Percentiles rank a stretch among this genome's conserved stretches.
These are phyloP conservation scores for Vitis hybrid DNA, from an alignment of 177 flowering plant species.

Conservation along the genomic window DNA sequence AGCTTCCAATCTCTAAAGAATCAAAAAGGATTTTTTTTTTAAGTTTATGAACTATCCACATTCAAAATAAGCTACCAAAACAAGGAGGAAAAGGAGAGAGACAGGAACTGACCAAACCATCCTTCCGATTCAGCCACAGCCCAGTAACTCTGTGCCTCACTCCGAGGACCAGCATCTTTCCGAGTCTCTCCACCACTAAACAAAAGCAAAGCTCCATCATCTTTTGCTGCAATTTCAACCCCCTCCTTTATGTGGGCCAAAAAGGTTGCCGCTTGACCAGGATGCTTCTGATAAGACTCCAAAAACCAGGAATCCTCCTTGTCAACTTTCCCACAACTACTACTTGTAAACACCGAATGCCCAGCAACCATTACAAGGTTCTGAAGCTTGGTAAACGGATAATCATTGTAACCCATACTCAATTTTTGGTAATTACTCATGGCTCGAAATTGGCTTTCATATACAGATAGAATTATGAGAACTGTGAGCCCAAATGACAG, in stretches of 20 bases:
- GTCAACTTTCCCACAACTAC: constrained; percentile 78
- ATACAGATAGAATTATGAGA: constrained; percentile 52
- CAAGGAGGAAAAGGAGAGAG: background rate
- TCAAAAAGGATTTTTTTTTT: background rate
- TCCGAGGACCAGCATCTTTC: constrained; percentile 96
- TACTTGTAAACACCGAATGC: constrained; percentile 93
- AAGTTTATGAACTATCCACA: background rate
- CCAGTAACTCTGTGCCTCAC: constrained; percentile 99
- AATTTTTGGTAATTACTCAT: constrained; percentile 26
- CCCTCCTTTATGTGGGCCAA: constrained; percentile 78
- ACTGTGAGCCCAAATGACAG: constrained; percentile 60
- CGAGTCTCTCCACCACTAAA: constrained; percentile 99
- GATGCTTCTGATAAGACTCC: constrained; percentile 89
- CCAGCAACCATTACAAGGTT: constrained; percentile 99
- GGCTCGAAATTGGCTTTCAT: constrained; percentile 42
- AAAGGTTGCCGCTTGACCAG: constrained; percentile 93
- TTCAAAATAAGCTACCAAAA: constrained; percentile 4
- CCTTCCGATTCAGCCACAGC: constrained; percentile 83
- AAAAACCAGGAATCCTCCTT: constrained; percentile 89
- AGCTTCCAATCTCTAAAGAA: background rate
- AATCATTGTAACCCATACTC: constrained; percentile 24
- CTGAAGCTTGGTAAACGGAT: constrained; percentile 59
- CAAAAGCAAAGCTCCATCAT: constrained; percentile 75
- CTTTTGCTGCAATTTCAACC: constrained; percentile 67
- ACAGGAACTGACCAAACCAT: constrained; percentile 87